Evolutionary conservation across 2,329 filamentous ascomycete genomes (phyloP).

Genomic region (Xylaria sp.): DNA sequence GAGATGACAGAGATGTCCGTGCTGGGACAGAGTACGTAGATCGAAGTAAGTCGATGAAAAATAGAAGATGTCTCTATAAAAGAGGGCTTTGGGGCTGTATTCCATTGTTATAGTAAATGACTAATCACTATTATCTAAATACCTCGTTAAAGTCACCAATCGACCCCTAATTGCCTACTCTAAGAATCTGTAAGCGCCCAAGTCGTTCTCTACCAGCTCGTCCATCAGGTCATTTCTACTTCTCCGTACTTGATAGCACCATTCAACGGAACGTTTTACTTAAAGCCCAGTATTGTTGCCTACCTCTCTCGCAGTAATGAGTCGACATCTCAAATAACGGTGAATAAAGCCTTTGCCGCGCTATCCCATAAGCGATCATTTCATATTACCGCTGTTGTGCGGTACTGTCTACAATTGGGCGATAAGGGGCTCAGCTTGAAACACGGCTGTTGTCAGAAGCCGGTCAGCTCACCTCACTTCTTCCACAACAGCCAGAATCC

Average conservation of each 20-base stretch:
- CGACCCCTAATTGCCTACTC: background rate
- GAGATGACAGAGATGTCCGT: background rate
- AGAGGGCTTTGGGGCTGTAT: background rate
- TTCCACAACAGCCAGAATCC: conserved; percentile 18
- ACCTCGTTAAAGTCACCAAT: background rate
- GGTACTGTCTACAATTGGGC: background rate
- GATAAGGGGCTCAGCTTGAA: conserved; percentile 19
- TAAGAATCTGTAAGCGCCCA: background rate
- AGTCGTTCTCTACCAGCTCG: background rate
- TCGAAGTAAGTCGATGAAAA: background rate
- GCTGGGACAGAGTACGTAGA: background rate
- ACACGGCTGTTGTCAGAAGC: conserved; percentile 23
- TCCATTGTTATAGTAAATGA: background rate
- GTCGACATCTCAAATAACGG: background rate
- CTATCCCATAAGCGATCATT: background rate
- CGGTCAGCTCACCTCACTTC: background rate
- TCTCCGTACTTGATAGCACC: background rate
- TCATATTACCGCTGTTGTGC: background rate
- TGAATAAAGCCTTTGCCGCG: background rate
- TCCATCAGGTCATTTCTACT: background rate
- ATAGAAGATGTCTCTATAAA: background rate
- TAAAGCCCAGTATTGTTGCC: background rate
- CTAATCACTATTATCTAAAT: background rate
- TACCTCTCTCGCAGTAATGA: background rate
- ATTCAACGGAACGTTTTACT: background rate